Conservation (phyloP, 2,329 filamentous ascomycete genomes). For the Niveomyces coronatus region DNA sequence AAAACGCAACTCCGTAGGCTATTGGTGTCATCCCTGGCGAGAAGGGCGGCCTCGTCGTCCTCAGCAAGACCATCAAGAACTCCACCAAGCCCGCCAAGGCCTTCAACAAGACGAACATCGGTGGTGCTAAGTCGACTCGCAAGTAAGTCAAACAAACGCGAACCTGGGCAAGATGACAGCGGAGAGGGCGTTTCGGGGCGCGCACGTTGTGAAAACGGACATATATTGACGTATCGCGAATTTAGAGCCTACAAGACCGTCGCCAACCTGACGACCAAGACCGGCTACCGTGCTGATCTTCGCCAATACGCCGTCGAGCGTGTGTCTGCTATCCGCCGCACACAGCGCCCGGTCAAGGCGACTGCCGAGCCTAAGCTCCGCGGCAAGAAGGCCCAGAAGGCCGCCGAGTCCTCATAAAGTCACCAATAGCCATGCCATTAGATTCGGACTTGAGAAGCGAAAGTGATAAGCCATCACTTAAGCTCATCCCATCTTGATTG, state of each 20-base stretch:
- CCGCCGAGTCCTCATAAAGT: constrained; percentile 32
- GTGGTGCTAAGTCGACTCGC: constrained; percentile 62
- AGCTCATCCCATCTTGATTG: no score
- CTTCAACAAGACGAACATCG: constrained; percentile 57
- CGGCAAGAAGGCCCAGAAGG: constrained; percentile 71
- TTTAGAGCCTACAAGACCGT: constrained; percentile 78
- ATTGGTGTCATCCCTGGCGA: constrained; percentile 66
- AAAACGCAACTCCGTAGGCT: constrained; percentile 44
- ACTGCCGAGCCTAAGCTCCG: constrained; percentile 63
- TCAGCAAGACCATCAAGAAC: constrained; percentile 73
- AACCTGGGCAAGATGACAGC: neutral
- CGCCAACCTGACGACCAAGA: constrained; percentile 72
- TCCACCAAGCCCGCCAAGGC: constrained; percentile 62
- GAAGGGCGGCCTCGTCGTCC: constrained; percentile 70
- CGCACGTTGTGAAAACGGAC: neutral
- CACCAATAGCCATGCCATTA: no score
- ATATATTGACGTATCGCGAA: constrained; percentile 15
- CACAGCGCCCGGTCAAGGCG: constrained; percentile 71
- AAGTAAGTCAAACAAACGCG: constrained; percentile 37
- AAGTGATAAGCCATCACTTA: no score
- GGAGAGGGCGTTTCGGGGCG: neutral
- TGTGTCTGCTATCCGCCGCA: constrained; percentile 72
- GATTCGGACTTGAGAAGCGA: no score
- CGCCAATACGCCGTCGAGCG: constrained; percentile 72
- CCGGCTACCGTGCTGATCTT: constrained; percentile 74